phyloP scores from a whole-genome alignment of 2,329 filamentous ascomycete species.

The Scytalidium sp. region DNA sequence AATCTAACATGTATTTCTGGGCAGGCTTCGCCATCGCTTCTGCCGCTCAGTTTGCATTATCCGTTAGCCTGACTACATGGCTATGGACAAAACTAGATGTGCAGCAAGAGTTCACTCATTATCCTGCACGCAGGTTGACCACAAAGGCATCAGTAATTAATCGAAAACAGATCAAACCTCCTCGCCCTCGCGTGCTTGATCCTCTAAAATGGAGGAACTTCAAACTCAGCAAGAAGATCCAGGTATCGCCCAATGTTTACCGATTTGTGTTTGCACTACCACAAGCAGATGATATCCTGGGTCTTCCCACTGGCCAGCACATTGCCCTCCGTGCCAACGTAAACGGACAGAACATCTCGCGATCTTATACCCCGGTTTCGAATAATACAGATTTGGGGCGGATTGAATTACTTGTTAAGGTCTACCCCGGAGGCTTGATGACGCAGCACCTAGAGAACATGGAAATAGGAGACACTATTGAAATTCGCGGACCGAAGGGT shows the following conservation, averaged over 20 bases:
- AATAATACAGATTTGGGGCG: slow-evolving; percentile 47
- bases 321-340: slow-evolving; percentile 33
- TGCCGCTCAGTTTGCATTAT: no score
- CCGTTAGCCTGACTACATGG: no score
- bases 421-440: slow-evolving; percentile 49
- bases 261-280: slow-evolving; percentile 31
- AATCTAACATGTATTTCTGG: no score
- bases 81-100: no score
- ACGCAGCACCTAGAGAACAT: slow-evolving; percentile 47
- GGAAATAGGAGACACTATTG: slow-evolving; percentile 44
- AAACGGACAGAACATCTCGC: slow-evolving; percentile 28
- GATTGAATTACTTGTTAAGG: slow-evolving; percentile 49
- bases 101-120: no score
- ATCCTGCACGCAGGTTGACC: no score
- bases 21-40: no score
- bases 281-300: slow-evolving; percentile 25
- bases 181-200: not conserved
- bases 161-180: no score
- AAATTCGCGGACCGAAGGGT: slow-evolving; percentile 54
- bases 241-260: slow-evolving; percentile 13
- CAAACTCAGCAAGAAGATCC: slow-evolving; percentile 13
- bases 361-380: slow-evolving; percentile 43
- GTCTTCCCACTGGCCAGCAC: slow-evolving; percentile 39
- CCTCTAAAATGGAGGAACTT: slow-evolving; percentile 16
- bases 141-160: no score